phyloP scores from a whole-genome alignment of 2,329 filamentous ascomycete species.

The Huntiella moniliformis region DNA sequence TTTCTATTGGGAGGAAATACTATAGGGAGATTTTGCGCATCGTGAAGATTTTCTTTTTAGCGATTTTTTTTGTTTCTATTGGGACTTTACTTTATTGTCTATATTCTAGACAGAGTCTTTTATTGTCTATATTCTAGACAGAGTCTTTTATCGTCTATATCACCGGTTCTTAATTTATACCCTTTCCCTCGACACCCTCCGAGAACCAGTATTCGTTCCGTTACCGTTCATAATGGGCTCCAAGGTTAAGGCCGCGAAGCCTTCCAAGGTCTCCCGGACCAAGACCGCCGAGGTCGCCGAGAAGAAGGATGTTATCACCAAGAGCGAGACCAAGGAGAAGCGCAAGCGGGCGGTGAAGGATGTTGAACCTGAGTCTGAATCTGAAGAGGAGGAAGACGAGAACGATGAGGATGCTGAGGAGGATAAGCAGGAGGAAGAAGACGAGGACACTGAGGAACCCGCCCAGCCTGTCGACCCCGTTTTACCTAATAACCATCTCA shows the following conservation, averaged over 20 bases:
- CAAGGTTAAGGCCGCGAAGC: slow-evolving; percentile 14
- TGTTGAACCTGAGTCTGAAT: slow-evolving; percentile 13
- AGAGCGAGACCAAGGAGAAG: slow-evolving; percentile 19
- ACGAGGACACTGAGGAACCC: slow-evolving; percentile 12
- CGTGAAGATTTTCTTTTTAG: background rate
- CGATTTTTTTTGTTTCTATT: slow-evolving; percentile 3
- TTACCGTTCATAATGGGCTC: slow-evolving; percentile 12
- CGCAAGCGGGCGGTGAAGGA: slow-evolving; percentile 15
- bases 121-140: background rate
- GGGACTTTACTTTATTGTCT: background rate
- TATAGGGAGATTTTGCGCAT: slow-evolving; percentile 4
- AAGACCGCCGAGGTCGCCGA: slow-evolving; percentile 14
- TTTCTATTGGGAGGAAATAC: background rate
- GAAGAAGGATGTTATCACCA: slow-evolving; percentile 14
- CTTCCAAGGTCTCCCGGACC: slow-evolving; percentile 18
- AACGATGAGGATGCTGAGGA: slow-evolving; percentile 12
- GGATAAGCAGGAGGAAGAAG: slow-evolving; percentile 4
- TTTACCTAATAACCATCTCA: slow-evolving; percentile 23
- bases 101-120: background rate
- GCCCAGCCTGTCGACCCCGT: slow-evolving; percentile 14
- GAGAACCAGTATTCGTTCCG: slow-evolving; percentile 12
- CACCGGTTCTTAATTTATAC: background rate
- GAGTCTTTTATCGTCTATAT: background rate
- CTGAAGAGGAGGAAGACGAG: slow-evolving; percentile 13
- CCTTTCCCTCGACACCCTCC: background rate